Percentiles rank a stretch among this genome's conserved stretches.
phyloP scores from a whole-genome alignment of 345 rosid species.

The Tarenaya hassleriana region DNA sequence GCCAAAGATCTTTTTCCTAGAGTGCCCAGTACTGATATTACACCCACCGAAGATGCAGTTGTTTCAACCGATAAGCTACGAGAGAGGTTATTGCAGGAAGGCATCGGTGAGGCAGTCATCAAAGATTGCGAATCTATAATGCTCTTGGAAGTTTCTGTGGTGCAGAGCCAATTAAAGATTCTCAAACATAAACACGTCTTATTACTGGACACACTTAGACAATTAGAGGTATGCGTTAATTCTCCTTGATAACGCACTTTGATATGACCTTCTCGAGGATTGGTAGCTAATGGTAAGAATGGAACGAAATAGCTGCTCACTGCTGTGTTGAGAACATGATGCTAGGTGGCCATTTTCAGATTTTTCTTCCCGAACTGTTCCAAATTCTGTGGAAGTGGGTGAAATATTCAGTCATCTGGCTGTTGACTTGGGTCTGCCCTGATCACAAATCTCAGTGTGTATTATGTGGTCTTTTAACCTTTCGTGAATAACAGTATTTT shows the following conservation, averaged over 20 bases:
- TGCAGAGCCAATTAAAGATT: constrained; percentile 65
- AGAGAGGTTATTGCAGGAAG: constrained; percentile 65
- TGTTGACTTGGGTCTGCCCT: background rate
- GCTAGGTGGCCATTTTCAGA: no score
- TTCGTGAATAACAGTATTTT: no score
- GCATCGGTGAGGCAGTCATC: constrained; percentile 51
- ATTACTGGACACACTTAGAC: constrained; percentile 73
- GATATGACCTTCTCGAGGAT: constrained; percentile 6
- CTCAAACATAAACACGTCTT: constrained; percentile 63
- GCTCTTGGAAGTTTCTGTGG: constrained; percentile 61
- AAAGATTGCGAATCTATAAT: constrained; percentile 87
- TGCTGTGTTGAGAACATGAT: no score
- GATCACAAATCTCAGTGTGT: background rate
- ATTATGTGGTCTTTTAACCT: no score
- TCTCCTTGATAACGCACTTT: constrained; percentile 4
- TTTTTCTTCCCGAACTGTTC: background rate
- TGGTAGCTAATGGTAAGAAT: no score
- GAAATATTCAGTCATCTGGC: background rate
- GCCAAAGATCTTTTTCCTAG: constrained; percentile 87
- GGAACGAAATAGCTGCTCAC: no score
- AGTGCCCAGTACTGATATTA: constrained; percentile 54
- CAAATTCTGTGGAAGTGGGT: constrained; percentile 5
- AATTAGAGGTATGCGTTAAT: constrained; percentile 61
- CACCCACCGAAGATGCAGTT: constrained; percentile 61
- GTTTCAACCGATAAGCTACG: constrained; percentile 89